phyloP scores from a whole-genome alignment of 2,329 filamentous ascomycete genomes.

The Colletotrichum sublineola region DNA sequence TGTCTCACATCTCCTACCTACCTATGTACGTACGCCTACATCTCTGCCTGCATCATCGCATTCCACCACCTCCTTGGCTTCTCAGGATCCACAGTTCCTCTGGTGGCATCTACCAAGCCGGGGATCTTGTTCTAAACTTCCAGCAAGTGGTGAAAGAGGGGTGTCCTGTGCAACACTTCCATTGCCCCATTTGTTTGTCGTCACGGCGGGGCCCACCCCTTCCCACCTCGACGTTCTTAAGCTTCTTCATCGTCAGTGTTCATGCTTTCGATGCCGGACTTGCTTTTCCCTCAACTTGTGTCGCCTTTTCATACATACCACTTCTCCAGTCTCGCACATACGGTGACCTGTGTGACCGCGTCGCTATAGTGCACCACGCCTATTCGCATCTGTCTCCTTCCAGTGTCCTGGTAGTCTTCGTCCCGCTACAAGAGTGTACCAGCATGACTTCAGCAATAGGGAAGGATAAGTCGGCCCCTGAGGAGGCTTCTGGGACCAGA shows the following conservation, averaged over 20 bases:
- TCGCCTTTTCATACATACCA: not conserved
- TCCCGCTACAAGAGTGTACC: not conserved
- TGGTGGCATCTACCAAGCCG: constrained; percentile 13
- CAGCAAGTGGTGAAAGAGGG: constrained; percentile 28
- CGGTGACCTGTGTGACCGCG: too few relatives aligned
- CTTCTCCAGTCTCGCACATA: not conserved
- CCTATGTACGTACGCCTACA: not conserved
- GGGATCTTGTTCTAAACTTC: constrained; percentile 18
- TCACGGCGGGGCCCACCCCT: constrained; percentile 11
- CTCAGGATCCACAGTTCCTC: constrained; percentile 23
- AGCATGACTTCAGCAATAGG: constrained; percentile 15
- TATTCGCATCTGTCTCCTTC: too few relatives aligned
- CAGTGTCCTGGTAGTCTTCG: not conserved
- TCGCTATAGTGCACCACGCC: not conserved
- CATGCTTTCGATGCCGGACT: not conserved
- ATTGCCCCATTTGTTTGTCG: constrained; percentile 27
- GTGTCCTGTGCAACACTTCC: constrained; percentile 21
- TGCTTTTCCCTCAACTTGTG: not conserved
- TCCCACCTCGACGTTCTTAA: constrained; percentile 4
- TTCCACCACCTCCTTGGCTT: constrained; percentile 23
- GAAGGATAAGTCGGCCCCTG: constrained; percentile 32
- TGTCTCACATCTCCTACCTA: constrained; percentile 10
- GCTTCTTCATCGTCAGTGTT: not conserved
- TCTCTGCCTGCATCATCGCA: constrained; percentile 4
- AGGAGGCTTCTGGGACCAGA: constrained; percentile 46